Evolutionary conservation across 2,329 filamentous ascomycete species (phyloP), one percentile per base, ranked within the genome.

Genomic region (Aspergillus sp.): DNA sequence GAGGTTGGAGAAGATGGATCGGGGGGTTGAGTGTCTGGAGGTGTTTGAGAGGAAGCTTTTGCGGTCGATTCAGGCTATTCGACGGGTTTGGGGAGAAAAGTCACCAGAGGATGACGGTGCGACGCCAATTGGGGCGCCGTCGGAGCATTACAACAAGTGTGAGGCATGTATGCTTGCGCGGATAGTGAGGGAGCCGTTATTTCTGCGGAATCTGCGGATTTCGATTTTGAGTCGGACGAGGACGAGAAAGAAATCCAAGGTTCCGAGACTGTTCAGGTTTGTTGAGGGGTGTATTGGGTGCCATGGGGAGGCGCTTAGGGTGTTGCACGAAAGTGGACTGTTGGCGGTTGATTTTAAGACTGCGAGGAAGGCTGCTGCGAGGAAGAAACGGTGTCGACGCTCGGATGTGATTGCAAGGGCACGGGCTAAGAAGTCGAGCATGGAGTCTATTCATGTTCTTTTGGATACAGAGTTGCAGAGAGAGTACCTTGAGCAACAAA

Each of bases 121-220:
- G 37, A 5, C 19, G 37, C 15, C 19, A 5, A 50, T 27, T 27
- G 47, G 43, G 48, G 54, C 57, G 10, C 56, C 57, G 53, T 44
- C 25, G 6, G 64, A 61, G 38, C 66, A 71, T 50, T 49, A 45
- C 17, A 64, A 68, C 43, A 44, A 50, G 7, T 73, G 70, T 49
- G 53, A 65, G 23, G 70, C 63, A 0, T 73, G 70, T 41, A 68
- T 71, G 43, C 38, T 72, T 7, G 55, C 61, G 5, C 57, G 63
- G 0, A 53, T 73, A 10, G 57, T 59, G 1, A 44, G 49, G 0
- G 50, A 66, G 43, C 55, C 58, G 3, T 37, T 52, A 1, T 50
- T 50, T 1, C 32, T 72, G 13, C 57, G 57, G 15, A 60, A 67
- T 39, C 51, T 73, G 9, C 60, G 65, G 1, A 46, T 56, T 1